Percentiles rank a stretch among this genome's conserved stretches.
phyloP scores from a whole-genome alignment of 768 basidiomycete genomes.

The Russula virescens region DNA sequence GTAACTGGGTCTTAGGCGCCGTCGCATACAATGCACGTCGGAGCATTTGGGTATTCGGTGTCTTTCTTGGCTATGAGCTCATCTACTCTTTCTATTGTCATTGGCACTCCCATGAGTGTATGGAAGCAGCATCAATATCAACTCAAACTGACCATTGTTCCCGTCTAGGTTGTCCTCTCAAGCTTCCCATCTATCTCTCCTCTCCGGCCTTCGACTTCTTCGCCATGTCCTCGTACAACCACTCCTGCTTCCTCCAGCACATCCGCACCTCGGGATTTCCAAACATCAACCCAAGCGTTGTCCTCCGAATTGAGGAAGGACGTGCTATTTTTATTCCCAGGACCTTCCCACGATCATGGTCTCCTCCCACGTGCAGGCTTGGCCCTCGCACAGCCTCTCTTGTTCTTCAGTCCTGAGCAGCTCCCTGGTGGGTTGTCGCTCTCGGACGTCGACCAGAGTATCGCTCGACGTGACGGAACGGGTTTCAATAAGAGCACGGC shows the following conservation, averaged over 20 bases:
- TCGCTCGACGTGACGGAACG: constrained; percentile 56
- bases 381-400: constrained; percentile 62
- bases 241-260: constrained; percentile 80
- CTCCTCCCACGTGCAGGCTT: constrained; percentile 80
- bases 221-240: constrained; percentile 71
- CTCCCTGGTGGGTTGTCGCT: constrained; percentile 43
- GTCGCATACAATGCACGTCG: constrained; percentile 83
- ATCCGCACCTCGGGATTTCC: constrained; percentile 65
- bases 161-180: constrained; percentile 66
- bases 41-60: constrained; percentile 63
- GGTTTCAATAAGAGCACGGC: constrained; percentile 66
- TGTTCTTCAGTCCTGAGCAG: constrained; percentile 43
- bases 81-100: constrained; percentile 68
- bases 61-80: constrained; percentile 72
- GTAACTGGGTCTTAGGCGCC: constrained; percentile 76
- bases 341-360: constrained; percentile 76
- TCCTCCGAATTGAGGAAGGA: constrained; percentile 29
- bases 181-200: constrained; percentile 80
- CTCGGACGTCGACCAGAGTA: constrained; percentile 39
- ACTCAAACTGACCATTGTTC: neutral
- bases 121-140: neutral
- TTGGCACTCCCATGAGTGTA: constrained; percentile 75
- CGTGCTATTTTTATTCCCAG: constrained; percentile 78
- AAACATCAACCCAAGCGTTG: constrained; percentile 40
- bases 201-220: constrained; percentile 70